Conservation (phyloP, 139 green algal species). For the Desmodesmus armatus region DNA sequence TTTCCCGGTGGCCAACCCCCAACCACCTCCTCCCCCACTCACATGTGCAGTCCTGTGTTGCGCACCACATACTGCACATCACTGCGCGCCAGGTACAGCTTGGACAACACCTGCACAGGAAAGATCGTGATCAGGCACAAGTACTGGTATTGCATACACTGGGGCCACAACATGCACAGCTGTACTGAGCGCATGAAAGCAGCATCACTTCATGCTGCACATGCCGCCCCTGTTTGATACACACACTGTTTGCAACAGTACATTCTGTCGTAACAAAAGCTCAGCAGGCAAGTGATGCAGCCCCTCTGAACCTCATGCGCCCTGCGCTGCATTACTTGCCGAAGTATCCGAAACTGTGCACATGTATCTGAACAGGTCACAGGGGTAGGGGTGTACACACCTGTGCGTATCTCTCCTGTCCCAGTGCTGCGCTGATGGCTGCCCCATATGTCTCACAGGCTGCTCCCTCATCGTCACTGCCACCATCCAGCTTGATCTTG, state of each 20-base stretch:
- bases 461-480: conserved; percentile 92
- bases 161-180: not conserved
- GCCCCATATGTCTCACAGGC: conserved; percentile 86
- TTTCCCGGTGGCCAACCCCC: too few species aligned
- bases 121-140: not conserved
- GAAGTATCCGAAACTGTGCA: too few species aligned
- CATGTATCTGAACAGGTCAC: too few species aligned
- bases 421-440: conserved; percentile 85
- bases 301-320: too few species aligned
- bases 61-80: conserved; percentile 91
- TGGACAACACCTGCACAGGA: conserved; percentile 90
- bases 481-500: conserved; percentile 87
- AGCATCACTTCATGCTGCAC: not conserved
- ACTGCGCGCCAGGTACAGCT: conserved; percentile 86
- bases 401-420: conserved; percentile 74
- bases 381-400: conserved; percentile 6
- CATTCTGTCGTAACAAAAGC: too few species aligned
- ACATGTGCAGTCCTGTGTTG: conserved; percentile 88
- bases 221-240: too few species aligned
- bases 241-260: too few species aligned
- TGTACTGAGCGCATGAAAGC: not conserved
- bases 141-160: not conserved
- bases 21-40: too few species aligned
- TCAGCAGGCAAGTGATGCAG: too few species aligned
- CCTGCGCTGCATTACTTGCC: too few species aligned